Conservation (phyloP, 108 stramenopile species). For the Cyclotella kingstonii region DNA sequence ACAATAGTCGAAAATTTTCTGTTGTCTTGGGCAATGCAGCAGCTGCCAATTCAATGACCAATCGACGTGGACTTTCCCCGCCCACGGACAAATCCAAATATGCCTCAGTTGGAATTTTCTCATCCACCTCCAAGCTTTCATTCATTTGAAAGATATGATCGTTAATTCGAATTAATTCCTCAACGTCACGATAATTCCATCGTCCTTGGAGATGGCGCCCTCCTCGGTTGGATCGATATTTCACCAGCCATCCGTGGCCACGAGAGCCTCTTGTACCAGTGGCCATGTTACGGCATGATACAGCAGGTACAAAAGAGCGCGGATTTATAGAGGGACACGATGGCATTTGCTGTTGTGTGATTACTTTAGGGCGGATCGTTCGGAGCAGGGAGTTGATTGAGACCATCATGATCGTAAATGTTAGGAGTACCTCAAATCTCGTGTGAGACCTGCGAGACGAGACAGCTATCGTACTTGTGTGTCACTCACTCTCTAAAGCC, state of each 20-base stretch:
- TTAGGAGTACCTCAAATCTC: too few species aligned
- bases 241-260: slow-evolving; percentile 84
- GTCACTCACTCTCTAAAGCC: too few species aligned
- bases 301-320: too few species aligned
- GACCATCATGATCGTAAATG: too few species aligned
- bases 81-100: slow-evolving; percentile 43
- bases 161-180: slow-evolving; percentile 58
- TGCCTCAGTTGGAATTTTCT: slow-evolving; percentile 15
- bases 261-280: slow-evolving; percentile 74
- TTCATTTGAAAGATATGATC: slow-evolving; percentile 57
- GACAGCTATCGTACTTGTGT: too few species aligned
- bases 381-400: too few species aligned
- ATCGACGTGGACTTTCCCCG: slow-evolving; percentile 33
- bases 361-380: too few species aligned
- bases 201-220: slow-evolving; percentile 91
- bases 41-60: slow-evolving; percentile 66
- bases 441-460: too few species aligned
- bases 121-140: neutral
- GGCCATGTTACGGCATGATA: slow-evolving; percentile 23
- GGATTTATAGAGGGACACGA: neutral
- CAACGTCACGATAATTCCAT: slow-evolving; percentile 61
- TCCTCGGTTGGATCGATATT: slow-evolving; percentile 81
- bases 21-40: slow-evolving; percentile 66
- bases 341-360: neutral
- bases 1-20: slow-evolving; percentile 57